A percentile compares a stretch with the other conserved stretches of the same genome.
Evolutionary conservation across 2,329 filamentous ascomycete species (phyloP).

Genomic region (Ramichloridium luteum): DNA sequence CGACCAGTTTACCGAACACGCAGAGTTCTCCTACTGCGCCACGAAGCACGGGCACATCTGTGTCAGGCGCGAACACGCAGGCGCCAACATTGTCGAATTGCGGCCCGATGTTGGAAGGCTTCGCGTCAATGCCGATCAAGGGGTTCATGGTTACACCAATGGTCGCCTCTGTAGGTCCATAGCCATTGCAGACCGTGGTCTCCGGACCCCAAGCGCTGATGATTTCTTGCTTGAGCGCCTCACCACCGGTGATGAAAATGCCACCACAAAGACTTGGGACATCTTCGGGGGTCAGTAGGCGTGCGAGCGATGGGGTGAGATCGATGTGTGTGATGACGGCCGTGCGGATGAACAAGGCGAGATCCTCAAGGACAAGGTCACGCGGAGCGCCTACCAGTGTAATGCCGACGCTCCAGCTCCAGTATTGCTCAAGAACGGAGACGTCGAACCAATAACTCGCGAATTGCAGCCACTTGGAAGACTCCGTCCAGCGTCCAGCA

Average conservation of each 20-base stretch:
- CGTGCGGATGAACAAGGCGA: slow-evolving; percentile 57
- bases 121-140: slow-evolving; percentile 64
- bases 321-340: slow-evolving; percentile 82
- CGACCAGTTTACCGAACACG: slow-evolving; percentile 74
- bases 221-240: slow-evolving; percentile 79
- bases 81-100: slow-evolving; percentile 82
- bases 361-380: slow-evolving; percentile 74
- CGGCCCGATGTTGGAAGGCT: slow-evolving; percentile 75
- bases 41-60: slow-evolving; percentile 57
- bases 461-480: slow-evolving; percentile 81
- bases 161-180: slow-evolving; percentile 84
- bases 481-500: slow-evolving; percentile 54
- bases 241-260: slow-evolving; percentile 87
- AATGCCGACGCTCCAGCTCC: slow-evolving; percentile 88
- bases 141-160: slow-evolving; percentile 86
- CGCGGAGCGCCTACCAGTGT: slow-evolving; percentile 69
- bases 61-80: slow-evolving; percentile 60
- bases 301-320: slow-evolving; percentile 75
- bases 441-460: slow-evolving; percentile 93
- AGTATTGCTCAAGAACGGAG: slow-evolving; percentile 85
- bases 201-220: slow-evolving; percentile 72
- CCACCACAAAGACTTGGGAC: slow-evolving; percentile 68
- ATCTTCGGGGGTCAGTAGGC: slow-evolving; percentile 64
- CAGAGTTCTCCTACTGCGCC: slow-evolving; percentile 82
- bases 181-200: slow-evolving; percentile 75